Percentiles rank a stretch among this genome's conserved stretches.
phyloP scores from a whole-genome alignment of 2,329 filamentous ascomycete genomes.

The Verticillium isaacii region DNA sequence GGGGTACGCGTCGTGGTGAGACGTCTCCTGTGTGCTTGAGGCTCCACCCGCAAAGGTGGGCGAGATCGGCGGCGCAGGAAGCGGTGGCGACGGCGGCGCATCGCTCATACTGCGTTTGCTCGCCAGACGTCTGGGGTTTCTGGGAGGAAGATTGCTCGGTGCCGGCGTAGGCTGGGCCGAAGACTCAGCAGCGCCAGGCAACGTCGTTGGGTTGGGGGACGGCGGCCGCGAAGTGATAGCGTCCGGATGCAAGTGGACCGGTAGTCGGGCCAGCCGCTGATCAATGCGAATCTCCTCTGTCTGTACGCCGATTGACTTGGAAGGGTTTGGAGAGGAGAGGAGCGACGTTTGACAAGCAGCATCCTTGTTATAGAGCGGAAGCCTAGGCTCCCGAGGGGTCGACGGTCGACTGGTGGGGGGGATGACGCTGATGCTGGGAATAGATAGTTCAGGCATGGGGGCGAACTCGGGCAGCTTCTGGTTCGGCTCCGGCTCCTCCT shows the following conservation, averaged over 20 bases:
- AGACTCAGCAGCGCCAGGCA: not conserved
- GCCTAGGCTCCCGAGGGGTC: slow-evolving; percentile 66
- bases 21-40: not conserved
- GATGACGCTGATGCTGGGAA: slow-evolving; percentile 88
- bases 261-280: slow-evolving; percentile 68
- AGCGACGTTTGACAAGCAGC: slow-evolving; percentile 74
- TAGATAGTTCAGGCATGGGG: slow-evolving; percentile 41
- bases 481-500: slow-evolving; percentile 13
- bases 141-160: slow-evolving; percentile 50
- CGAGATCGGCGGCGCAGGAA: slow-evolving; percentile 17
- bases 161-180: slow-evolving; percentile 41
- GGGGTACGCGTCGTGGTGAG: slow-evolving; percentile 59
- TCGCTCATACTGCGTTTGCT: slow-evolving; percentile 41
- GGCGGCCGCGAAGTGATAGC: slow-evolving; percentile 59
- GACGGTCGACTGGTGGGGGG: slow-evolving; percentile 81
- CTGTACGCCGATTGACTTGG: slow-evolving; percentile 59
- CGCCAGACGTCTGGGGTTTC: slow-evolving; percentile 54
- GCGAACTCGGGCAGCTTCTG: slow-evolving; percentile 17
- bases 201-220: slow-evolving; percentile 38
- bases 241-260: slow-evolving; percentile 74
- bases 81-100: slow-evolving; percentile 44
- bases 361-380: slow-evolving; percentile 80
- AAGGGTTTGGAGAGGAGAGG: slow-evolving; percentile 38
- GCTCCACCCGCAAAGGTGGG: slow-evolving; percentile 21
- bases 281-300: slow-evolving; percentile 90